phyloP scores from a whole-genome alignment of 345 rosid genomes.

The Lepidium didymum region DNA sequence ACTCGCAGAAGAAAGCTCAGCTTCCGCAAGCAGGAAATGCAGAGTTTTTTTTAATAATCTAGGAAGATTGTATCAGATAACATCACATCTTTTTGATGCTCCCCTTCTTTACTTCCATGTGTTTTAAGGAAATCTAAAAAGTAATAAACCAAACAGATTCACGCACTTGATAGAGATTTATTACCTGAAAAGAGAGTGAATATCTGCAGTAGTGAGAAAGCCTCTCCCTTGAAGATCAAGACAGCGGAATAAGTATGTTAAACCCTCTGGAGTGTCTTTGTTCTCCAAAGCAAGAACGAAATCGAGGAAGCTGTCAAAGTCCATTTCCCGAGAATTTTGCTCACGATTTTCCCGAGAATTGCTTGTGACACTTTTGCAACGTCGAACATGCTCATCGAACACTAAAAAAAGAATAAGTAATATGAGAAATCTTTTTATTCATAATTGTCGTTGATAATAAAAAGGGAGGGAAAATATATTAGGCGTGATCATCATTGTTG shows the following conservation, averaged over 20 bases:
- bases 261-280: slow-evolving; percentile 96
- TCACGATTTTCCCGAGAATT: slow-evolving; percentile 54
- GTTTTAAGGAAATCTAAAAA: neutral
- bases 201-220: slow-evolving; percentile 91
- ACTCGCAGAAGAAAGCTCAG: slow-evolving; percentile 57
- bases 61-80: slow-evolving; percentile 95
- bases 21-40: slow-evolving; percentile 75
- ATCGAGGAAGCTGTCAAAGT: slow-evolving; percentile 86
- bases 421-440: neutral
- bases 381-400: slow-evolving; percentile 93
- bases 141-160: neutral
- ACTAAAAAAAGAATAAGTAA: slow-evolving; percentile 34
- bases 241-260: slow-evolving; percentile 87
- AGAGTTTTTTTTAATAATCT: slow-evolving; percentile 47
- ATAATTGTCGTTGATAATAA: neutral
- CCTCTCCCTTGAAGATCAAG: slow-evolving; percentile 90
- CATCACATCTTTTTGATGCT: slow-evolving; percentile 74
- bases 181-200: slow-evolving; percentile 97
- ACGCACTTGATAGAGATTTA: neutral
- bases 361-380: slow-evolving; percentile 58
- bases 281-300: slow-evolving; percentile 94
- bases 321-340: slow-evolving; percentile 79
- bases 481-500: neutral
- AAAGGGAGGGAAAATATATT: neutral
- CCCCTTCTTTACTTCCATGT: slow-evolving; percentile 93